Conservation (phyloP, 345 rosid species). For the Eucalyptus polyanthemos region DNA sequence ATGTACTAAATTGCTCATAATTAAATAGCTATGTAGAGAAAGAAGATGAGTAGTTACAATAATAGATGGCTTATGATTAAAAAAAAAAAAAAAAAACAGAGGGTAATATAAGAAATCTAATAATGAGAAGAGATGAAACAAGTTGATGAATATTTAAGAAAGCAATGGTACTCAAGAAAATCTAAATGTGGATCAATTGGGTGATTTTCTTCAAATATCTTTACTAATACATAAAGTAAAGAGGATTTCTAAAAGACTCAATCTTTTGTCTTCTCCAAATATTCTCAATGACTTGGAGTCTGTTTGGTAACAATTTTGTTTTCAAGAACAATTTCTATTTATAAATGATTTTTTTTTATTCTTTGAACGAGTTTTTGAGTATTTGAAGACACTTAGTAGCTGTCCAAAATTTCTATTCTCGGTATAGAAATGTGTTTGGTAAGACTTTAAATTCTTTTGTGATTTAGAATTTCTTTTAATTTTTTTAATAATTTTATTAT, state of each 20-base stretch:
- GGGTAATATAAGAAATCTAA: not conserved
- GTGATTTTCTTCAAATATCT: no score
- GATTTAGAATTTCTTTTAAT: no score
- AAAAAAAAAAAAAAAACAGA: no score
- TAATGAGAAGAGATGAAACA: not conserved
- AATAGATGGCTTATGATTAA: not conserved
- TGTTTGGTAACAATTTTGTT: no score
- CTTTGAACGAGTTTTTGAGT: rapidly evolving
- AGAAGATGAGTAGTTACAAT: not conserved
- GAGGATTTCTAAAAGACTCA: not conserved
- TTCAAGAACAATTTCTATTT: rapidly evolving
- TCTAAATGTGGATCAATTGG: not conserved
- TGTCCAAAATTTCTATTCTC: rapidly evolving
- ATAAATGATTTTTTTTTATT: no score
- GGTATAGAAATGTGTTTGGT: no score
- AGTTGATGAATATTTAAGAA: not conserved
- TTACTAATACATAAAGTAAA: no score
- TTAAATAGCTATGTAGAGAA: not conserved
- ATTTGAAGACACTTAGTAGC: rapidly evolving
- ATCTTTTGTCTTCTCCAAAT: no score
- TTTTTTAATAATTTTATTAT: no score
- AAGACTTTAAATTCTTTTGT: no score
- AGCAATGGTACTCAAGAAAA: no score
- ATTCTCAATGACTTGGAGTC: rapidly evolving
- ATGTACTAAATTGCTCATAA: not conserved